Evolutionary conservation across 2,329 filamentous ascomycete species (phyloP), one percentile per base, ranked within the genome.

Genomic region (Colletotrichum navitas): DNA sequence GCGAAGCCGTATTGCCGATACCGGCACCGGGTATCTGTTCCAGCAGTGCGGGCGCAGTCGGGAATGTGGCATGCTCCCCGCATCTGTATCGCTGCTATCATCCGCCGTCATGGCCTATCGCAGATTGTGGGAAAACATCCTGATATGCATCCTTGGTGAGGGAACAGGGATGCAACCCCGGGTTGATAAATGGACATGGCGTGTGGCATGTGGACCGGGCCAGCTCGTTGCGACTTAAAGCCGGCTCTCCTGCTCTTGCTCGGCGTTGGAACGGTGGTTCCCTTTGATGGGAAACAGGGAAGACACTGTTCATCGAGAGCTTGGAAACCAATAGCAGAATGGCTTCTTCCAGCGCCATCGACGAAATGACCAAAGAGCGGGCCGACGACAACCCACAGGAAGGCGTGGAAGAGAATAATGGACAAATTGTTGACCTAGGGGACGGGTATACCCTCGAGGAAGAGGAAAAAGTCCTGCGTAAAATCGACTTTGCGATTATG

Each of bases 401-500:
- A 21, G 52, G 34, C 21, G 26, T 34, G 1, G 69, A 72, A n/a
- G 71, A 75, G 63, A 75, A 74, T 56, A 58, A 65, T 41, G 73
- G 71, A n/a, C 63, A 72, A 12, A 39, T 76, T 16, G 34, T 75
- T 8, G 75, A 74, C 26, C 3, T 74, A 14, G 66, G 34, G 11
- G 75, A 75, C 5, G 55, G 73, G 1, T 78, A 75, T 61, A 78
- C 78, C 0, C 71, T 66, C 14, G 80, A 81, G 49, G 80, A 82
- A 51, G 79, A 80, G 54, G 76, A 69, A 63, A 63, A 73, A 7
- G 78, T 81, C 1, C 66, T 80, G 1, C 65, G 77, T 16, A 81
- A 81, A 68, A 81, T 81, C 47, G 79, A 81, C 71, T 64, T 75
- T 45, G 75, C 77, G 26, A 76, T 81, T 32, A 58, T 80, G 36